Base-by-base conservation (phyloP, 2,329 filamentous ascomycete genomes). In the Trichoderma sp. region DNA sequence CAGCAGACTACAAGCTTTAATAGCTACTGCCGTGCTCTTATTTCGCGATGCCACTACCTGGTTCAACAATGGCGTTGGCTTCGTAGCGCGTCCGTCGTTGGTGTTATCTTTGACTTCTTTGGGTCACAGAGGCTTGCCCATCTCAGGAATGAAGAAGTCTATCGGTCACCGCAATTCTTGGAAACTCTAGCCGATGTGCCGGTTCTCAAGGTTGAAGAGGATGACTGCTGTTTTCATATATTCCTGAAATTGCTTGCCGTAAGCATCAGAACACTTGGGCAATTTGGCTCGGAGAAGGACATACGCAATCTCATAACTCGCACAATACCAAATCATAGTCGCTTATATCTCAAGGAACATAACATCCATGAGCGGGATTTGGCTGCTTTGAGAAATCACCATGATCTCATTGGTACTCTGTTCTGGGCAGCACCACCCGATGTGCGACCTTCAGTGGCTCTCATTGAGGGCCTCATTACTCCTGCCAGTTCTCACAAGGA, bases 41-140 rank as follows among this genome's bases (percentile, higher is more conserved):
- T 90, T 35, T 81, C 82, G 19, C 84, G 89, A 34, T 91, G 89
- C 70, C 84, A 90, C 73, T 85, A 86, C 73, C 81, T 90, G 10
- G 85, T 90, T 56, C 80, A 84, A 67, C 84, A 88, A 75, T 91
- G 89, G 89, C 87, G 87, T 4, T 91, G 89, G 89, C 80, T 80
- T 42, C 86, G 81, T 69, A 86, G 84, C 71, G 85, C 84, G 56
- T 79, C 82, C 12, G 81, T 90, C 15, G 79, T 90, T 35, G 87
- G 88, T 1, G 80, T 84, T 2, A 84, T 91, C 3, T 91, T 90
- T 70, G 88, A 91, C 75, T 90, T 90, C 73, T 91, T 90, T 71
- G 88, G 87, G 10, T 84, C 84, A 2, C 86, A 88, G 70, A 83
- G 86, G 54, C 81, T 91, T 12, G 83, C 84, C 2, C 86, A 91